Evolutionary conservation across 257 asterid species (phyloP), one percentile per base, ranked within the genome.

Genomic region (Fraxinus excelsior): DNA sequence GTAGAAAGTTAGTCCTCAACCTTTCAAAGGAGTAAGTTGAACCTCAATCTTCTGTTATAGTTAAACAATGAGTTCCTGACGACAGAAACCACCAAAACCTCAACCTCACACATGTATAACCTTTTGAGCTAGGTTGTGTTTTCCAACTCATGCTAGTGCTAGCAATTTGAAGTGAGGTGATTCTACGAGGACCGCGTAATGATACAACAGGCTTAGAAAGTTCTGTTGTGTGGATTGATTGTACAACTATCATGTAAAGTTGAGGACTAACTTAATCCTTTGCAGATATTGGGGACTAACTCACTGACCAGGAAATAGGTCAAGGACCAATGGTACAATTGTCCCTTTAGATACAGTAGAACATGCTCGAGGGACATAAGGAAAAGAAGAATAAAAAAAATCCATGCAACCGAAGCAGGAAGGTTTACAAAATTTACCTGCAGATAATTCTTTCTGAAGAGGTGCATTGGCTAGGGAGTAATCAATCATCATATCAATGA

Each of bases 401-500:
- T 74, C 14, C 4, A 49, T 25, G 44, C 26, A 70, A 64, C 8
- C 53, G 7, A 16, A 75, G 70, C 12, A 38, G 28, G 31, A 31
- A 3, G 69, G 32, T 62, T 14, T 31, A 29, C 2, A 37, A 70
- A 76, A 66, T 56, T 68, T 79, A 90, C 97, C 96, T 76, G 97
- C 94, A 29, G 96, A 86, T 73, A 93, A 71, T 85, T 91, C 98
- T 80, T 87, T 91, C 91, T 91, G 97, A 40, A 93, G 90, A 80
- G 98, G 98, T 19, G 96, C 91, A 29, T 93, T 91, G 35, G 80
- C 88, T n/a, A 87, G 26, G 49, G 98, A 91, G 87, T 91, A 93
- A 76, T 93, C 94, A n/a, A 93, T 91, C 98, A 93, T 90, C 98
- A 90, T 91, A 67, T 91, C 97, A 25, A 93, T 90, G 80, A 93